A percentile compares a stretch with the other conserved stretches of the same genome.
phyloP scores from a whole-genome alignment of 129 eudicot genomes.

The Helianthus tuberosus region DNA sequence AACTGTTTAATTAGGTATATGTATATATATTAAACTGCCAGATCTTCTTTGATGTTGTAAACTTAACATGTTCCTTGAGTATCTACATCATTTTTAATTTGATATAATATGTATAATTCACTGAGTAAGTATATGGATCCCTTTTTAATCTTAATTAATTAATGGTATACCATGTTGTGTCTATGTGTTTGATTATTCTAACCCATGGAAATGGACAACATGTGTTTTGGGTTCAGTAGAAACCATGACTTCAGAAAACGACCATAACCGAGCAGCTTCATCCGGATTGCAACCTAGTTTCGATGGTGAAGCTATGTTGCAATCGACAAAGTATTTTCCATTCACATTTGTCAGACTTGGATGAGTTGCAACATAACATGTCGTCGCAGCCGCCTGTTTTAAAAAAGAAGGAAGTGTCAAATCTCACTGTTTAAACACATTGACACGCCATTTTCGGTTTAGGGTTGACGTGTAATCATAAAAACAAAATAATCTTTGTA shows the following conservation, averaged over 20 bases:
- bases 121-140: constrained; percentile 12
- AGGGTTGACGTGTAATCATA: background rate
- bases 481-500: background rate
- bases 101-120: constrained; percentile 9
- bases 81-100: constrained; percentile 24
- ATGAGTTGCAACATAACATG: constrained; percentile 87
- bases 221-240: constrained; percentile 31
- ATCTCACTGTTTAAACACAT: background rate
- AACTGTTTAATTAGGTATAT: constrained; percentile 28
- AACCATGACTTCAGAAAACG: constrained; percentile 62
- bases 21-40: constrained; percentile 22
- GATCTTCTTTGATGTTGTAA: constrained; percentile 25
- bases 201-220: constrained; percentile 34
- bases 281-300: constrained; percentile 56
- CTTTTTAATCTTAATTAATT: background rate
- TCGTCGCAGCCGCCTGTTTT: constrained; percentile 86
- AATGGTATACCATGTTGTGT: constrained; percentile 18
- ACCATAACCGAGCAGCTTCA: constrained; percentile 73
- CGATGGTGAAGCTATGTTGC: constrained; percentile 71
- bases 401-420: background rate
- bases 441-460: background rate
- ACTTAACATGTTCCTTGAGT: constrained; percentile 37
- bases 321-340: constrained; percentile 80
- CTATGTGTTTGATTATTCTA: constrained; percentile 15
- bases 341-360: constrained; percentile 47